These are phyloP conservation scores for Irpex sp. DNA, from an alignment of 1,284 basidiomycete species.

Conservation along the genomic window DNA sequence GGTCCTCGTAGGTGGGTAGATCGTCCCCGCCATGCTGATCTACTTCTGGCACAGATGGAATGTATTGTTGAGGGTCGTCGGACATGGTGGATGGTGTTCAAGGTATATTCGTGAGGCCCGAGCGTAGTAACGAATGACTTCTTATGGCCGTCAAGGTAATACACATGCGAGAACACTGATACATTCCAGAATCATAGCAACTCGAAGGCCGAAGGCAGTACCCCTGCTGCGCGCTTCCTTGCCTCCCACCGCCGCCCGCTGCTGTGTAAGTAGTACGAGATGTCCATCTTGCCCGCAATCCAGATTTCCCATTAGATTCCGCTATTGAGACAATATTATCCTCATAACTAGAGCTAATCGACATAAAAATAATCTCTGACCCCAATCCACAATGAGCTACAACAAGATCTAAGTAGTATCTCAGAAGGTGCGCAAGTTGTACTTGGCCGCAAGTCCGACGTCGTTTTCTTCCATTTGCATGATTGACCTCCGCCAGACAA, in stretches of 20 bases:
- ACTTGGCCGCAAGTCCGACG: not conserved
- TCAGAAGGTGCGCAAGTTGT: no score
- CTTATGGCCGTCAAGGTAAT: conserved; percentile 5
- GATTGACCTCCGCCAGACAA: not conserved
- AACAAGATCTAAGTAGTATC: no score
- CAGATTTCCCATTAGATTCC: no score
- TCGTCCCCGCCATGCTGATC: conserved; percentile 56
- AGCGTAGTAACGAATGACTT: conserved; percentile 7
- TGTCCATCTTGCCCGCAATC: not conserved
- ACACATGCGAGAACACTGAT: conserved; percentile 7
- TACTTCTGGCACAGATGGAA: conserved; percentile 43
- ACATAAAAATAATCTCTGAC: no score
- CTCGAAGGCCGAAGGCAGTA: conserved; percentile 8
- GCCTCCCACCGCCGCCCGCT: not conserved
- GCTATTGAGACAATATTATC: no score
- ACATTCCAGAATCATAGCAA: conserved; percentile 8
- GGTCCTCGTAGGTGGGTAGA: conserved; percentile 74
- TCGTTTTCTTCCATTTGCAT: not conserved
- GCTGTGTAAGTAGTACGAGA: not conserved
- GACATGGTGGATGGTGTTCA: conserved; percentile 19
- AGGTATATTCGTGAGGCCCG: conserved; percentile 5
- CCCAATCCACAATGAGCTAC: no score
- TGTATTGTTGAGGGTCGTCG: conserved; percentile 14
- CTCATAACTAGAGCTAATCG: no score
- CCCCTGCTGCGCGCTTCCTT: not conserved